Evolutionary conservation across 176 grass and related monocot species (phyloP).

Genomic region (Juncus effusus): DNA sequence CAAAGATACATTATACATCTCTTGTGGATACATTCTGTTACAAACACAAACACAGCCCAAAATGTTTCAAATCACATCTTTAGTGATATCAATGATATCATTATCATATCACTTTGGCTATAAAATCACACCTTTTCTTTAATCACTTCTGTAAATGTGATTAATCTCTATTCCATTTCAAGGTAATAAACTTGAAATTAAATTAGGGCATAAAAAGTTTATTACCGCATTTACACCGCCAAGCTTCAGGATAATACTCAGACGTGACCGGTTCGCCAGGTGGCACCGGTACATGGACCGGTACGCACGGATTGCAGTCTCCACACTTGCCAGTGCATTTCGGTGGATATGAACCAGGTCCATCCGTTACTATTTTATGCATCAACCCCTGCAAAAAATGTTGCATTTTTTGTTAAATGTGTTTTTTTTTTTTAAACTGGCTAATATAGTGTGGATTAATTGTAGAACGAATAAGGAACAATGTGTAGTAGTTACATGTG

Average conservation of each 20-base stretch:
- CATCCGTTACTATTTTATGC: slow-evolving; percentile 20
- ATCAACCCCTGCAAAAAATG: slow-evolving; percentile 11
- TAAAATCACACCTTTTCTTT: too few species aligned
- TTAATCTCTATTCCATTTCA: too few species aligned
- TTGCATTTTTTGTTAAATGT: background rate
- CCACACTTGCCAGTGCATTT: slow-evolving; percentile 69
- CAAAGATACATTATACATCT: too few species aligned
- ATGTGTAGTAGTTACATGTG: background rate
- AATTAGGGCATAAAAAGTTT: slow-evolving; percentile 69
- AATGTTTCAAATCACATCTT: too few species aligned
- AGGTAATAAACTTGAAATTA: background rate
- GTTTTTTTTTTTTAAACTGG: background rate
- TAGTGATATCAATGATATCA: too few species aligned
- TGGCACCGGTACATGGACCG: slow-evolving; percentile 75
- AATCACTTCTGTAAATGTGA: too few species aligned
- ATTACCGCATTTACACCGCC: slow-evolving; percentile 83
- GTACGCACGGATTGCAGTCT: slow-evolving; percentile 58
- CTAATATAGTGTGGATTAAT: background rate
- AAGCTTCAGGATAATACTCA: slow-evolving; percentile 88
- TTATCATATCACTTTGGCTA: too few species aligned
- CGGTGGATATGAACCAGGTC: slow-evolving; percentile 72
- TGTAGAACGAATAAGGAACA: too few species aligned
- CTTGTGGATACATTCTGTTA: too few species aligned
- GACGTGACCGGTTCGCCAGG: slow-evolving; percentile 65
- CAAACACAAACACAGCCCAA: too few species aligned